phyloP scores from a whole-genome alignment of 139 green algal species.

The Picochlorum sp. region DNA sequence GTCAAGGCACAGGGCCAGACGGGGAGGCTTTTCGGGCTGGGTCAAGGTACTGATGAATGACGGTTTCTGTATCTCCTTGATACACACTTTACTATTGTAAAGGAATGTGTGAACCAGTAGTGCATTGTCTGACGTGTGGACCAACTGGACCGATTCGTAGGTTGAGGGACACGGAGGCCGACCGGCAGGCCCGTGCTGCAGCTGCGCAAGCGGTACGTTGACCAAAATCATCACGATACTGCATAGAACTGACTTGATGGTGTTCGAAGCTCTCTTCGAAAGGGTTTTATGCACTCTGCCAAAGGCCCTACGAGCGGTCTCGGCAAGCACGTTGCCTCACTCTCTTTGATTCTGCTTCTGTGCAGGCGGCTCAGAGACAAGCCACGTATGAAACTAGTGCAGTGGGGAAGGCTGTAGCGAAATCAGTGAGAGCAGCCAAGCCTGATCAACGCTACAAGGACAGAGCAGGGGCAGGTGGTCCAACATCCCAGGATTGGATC shows the following conservation, averaged over 20 bases:
- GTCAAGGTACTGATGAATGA: constrained; percentile 1
- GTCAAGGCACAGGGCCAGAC: constrained; percentile 22
- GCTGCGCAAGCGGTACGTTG: constrained; percentile 23
- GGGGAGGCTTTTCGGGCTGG: constrained; percentile 9
- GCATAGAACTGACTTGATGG: too few relatives aligned
- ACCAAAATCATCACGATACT: too few relatives aligned
- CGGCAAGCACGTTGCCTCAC: not conserved
- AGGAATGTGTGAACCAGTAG: too few relatives aligned
- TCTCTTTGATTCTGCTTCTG: not conserved
- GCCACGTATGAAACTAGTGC: constrained; percentile 13
- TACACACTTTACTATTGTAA: not conserved
- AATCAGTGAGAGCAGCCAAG: constrained; percentile 19
- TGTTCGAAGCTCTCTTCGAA: too few relatives aligned
- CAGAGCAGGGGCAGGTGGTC: not conserved
- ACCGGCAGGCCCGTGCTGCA: constrained; percentile 6
- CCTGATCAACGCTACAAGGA: constrained; percentile 13
- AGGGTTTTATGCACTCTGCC: too few relatives aligned
- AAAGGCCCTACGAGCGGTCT: too few relatives aligned
- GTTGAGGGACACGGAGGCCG: constrained; percentile 15
- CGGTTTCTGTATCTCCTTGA: not conserved
- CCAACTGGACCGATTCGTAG: not conserved
- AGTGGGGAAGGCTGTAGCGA: constrained; percentile 15
- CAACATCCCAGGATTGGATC: constrained; percentile 19
- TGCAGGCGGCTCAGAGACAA: constrained; percentile 9
- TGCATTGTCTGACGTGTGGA: not conserved